Percentiles rank a stretch among this genome's conserved stretches.
These are phyloP conservation scores for Aspergillus oerlinghausenensis DNA, from an alignment of 2,329 filamentous ascomycete genomes.

Conservation along the genomic window DNA sequence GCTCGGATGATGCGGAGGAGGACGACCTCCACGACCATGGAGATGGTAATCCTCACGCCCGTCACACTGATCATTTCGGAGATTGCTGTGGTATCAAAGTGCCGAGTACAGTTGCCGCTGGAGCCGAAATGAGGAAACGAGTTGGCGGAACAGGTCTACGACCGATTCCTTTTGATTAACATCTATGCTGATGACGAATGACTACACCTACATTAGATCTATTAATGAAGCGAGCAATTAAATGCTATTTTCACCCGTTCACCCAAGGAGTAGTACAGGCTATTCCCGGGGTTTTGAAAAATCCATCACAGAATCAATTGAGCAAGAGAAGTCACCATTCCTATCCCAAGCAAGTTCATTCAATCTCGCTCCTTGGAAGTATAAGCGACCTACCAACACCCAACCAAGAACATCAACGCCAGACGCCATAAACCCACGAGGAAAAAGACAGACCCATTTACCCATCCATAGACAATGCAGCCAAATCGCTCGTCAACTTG, in stretches of 20 bases:
- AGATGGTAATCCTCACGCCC: constrained; percentile 66
- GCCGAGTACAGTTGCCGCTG: constrained; percentile 86
- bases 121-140: constrained; percentile 78
- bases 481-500: neutral
- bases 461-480: neutral
- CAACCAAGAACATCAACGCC: neutral
- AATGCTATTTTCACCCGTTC: neutral
- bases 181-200: neutral
- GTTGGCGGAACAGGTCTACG: constrained; percentile 62
- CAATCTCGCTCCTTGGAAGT: neutral
- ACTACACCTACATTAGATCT: neutral
- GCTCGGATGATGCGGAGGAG: constrained; percentile 44
- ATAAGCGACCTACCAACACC: neutral
- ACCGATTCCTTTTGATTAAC: constrained; percentile 46
- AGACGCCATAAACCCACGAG: neutral
- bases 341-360: neutral
- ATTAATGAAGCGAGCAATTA: neutral
- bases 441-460: neutral
- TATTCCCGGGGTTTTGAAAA: neutral
- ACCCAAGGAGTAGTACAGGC: neutral
- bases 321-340: neutral
- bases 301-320: neutral
- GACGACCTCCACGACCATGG: constrained; percentile 56
- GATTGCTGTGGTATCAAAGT: constrained; percentile 99
- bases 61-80: constrained; percentile 63